Base-by-base conservation (phyloP, 257 asterid genomes). In the Striga asiatica region DNA sequence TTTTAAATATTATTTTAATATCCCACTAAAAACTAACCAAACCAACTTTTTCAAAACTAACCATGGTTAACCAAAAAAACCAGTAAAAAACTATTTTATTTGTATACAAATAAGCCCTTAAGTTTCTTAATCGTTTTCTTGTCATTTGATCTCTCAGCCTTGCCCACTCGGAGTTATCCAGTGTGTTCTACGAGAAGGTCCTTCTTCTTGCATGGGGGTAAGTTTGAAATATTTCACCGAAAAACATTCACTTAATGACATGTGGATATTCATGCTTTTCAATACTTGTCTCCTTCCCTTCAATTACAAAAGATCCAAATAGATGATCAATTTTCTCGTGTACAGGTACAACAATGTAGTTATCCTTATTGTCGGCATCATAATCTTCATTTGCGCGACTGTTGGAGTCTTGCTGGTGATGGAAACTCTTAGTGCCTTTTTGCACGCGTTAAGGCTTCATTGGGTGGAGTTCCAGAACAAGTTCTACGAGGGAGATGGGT, bases 401-500 rank as follows among this genome's bases (percentile, higher is more conserved):
- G 87, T 91, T 38, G 98, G 98, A 45, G 98, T 91, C 41, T 76
- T 91, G 72, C 56, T 91, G 66, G 94, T 91, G 69, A 91, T 91
- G 98, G 98, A 91, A 69, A 91, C 98, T 13, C 89, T 91, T 17
- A 91, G 98, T 53, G 97, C 98, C 63, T 91, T 91, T 82, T 72
- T 91, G 67, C 98, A 91, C 46, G 98, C 98, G 0, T 68, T 91
- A 56, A 81, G 98, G 61, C 98, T 91, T 70, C 98, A 91, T 53
- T 91, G 98, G 98, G 96, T 89, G 56, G 98, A 89, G 81, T 89
- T 73, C 70, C 96, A 86, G 51, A 89, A 91, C 65, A 91, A 87
- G 85, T 91, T 91, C 50, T 91, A 91, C 20, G 97, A 88, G 73
- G 98, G 98, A 45, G 98, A 91, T 56, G 98, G 98, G 38, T 91